Conservation (phyloP, 1,139 yeast species). For the Pneumocystis canis region DNA sequence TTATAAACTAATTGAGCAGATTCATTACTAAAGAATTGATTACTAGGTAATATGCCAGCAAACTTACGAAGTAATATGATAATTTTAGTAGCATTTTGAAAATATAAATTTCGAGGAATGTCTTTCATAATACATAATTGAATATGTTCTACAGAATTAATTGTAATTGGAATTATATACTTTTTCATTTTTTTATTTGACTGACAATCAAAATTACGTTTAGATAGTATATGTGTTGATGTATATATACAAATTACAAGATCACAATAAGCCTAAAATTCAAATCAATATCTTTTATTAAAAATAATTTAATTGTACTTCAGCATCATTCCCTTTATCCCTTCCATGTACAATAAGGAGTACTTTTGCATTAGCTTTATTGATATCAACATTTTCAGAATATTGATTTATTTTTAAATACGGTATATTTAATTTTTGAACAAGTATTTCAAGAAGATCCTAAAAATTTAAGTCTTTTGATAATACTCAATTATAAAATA, state of each 20-base stretch:
- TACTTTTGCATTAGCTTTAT: neutral
- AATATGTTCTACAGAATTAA: conserved; percentile 3
- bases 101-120: neutral
- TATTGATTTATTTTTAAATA: neutral
- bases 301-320: neutral
- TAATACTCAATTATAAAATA: neutral
- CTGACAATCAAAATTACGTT: neutral
- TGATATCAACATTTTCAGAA: neutral
- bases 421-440: neutral
- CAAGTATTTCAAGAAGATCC: neutral
- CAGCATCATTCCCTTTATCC: neutral
- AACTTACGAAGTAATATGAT: neutral
- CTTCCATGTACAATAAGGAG: neutral
- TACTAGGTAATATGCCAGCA: neutral
- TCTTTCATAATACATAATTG: neutral
- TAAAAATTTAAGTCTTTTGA: neutral
- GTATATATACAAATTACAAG: neutral
- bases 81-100: neutral
- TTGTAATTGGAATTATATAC: neutral
- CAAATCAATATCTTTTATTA: neutral
- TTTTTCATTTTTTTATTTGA: neutral
- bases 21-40: neutral
- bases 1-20: neutral
- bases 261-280: neutral
- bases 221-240: neutral